Evolutionary conservation across 2,329 filamentous ascomycete species (phyloP), one percentile per base, ranked within the genome.

Genomic region (Aspergillus fischeri): DNA sequence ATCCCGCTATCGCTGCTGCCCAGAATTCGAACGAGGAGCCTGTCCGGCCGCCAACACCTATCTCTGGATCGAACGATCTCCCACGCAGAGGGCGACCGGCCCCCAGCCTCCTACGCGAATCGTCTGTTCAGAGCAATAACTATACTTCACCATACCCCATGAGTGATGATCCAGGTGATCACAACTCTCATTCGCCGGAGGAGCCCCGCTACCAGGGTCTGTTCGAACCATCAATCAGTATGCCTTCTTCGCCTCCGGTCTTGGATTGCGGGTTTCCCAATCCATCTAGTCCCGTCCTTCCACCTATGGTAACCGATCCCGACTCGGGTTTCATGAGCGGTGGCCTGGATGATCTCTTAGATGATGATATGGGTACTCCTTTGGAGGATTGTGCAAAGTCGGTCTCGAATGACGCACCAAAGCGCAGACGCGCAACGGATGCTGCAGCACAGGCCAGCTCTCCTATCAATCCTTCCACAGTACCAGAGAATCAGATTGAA

Each of bases 251-350:
- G 3, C 93, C 93, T 14, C 94, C 94, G 1, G 81, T 95, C 1
- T 86, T 92, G 60, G 83, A 85, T 62, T 82, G 82, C 41, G 78
- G 80, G 29, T 78, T 80, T 27, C 86, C 88, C 4, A 84, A 85
- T 28, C 85, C 87, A 27, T 96, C 92, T 2, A 97, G 93, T 69
- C 94, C 93, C 2, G 82, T 86, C 47, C 80, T 92, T 51, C 85
- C 86, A 53, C 81, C 82, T 4, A 80, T 87, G 61, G 80, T 81
- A 7, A 67, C 75, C 69, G 65, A 76, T 66, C 78, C 78, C 20
- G 91, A 96, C 69, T 92, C 90, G 14, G 90, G 90, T 1, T 95
- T 95, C 67, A 90, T 92, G 83, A 94, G 90, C 69, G 89, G 88
- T n/a, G 83, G 86, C 6, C 72, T 88, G 17, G 83, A 88, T n/a